phyloP scores from a whole-genome alignment of 805 yeast genomes.

The Candida sonorensis region DNA sequence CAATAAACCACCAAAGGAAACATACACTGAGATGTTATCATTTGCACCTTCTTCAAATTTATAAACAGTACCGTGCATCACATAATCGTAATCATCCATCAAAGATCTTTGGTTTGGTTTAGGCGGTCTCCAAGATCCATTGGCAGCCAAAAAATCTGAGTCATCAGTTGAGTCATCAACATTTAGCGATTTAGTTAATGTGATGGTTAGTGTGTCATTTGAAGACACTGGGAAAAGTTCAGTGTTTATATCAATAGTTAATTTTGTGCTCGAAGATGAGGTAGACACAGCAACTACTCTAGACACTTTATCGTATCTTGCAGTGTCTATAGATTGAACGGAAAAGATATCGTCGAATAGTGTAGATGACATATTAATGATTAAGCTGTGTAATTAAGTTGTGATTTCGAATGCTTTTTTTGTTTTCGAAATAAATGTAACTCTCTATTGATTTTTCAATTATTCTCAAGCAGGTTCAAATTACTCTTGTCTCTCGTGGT shows the following conservation, averaged over 20 bases:
- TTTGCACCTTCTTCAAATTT: conserved; percentile 81
- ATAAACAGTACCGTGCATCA: conserved; percentile 96
- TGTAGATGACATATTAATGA: conserved; percentile 49
- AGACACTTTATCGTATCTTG: conserved; percentile 85
- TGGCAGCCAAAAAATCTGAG: conserved; percentile 40
- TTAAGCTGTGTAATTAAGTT: too few relatives aligned
- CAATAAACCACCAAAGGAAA: conserved; percentile 92
- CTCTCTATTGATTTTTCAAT: too few relatives aligned
- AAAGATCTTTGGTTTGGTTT: conserved; percentile 75
- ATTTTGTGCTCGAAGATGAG: conserved; percentile 69
- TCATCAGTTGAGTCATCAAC: conserved; percentile 41
- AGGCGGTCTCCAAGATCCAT: conserved; percentile 77
- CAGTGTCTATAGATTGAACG: conserved; percentile 77
- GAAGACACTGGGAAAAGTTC: conserved; percentile 82
- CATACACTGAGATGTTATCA: conserved; percentile 77
- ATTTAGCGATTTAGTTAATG: conserved; percentile 71
- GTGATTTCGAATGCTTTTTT: too few relatives aligned
- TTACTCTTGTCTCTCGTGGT: too few relatives aligned
- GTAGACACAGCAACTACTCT: conserved; percentile 86
- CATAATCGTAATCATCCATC: conserved; percentile 97
- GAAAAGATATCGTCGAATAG: conserved; percentile 91
- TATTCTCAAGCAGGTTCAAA: too few relatives aligned
- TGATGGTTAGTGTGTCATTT: conserved; percentile 75
- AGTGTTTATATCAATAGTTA: conserved; percentile 83
- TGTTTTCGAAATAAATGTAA: too few relatives aligned